These are phyloP conservation scores for Thermothelomyces thermophilus DNA, from an alignment of 2,329 filamentous ascomycete species.

Conservation along the genomic window DNA sequence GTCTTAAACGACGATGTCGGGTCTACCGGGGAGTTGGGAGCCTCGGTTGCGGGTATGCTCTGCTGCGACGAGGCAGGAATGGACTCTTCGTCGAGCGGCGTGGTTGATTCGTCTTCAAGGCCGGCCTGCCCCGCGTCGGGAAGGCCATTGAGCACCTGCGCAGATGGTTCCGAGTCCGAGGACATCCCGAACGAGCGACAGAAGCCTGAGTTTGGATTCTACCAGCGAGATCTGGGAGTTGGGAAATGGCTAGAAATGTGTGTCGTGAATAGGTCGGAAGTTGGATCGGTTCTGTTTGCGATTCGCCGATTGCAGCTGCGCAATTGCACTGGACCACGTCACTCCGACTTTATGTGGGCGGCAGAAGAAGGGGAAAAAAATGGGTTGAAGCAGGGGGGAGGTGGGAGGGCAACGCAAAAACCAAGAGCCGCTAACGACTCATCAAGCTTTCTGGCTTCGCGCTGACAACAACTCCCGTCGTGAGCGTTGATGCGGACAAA, in stretches of 20 bases:
- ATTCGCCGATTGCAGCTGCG: conserved; percentile 1
- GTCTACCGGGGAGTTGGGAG: conserved; percentile 47
- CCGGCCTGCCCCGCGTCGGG: conserved; percentile 19
- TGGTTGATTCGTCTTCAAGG: conserved; percentile 30
- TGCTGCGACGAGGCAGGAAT: conserved; percentile 40
- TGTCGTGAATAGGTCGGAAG: not conserved
- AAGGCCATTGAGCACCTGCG: conserved; percentile 29
- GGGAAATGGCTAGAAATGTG: not conserved
- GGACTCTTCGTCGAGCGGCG: conserved; percentile 27
- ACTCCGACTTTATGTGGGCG: conserved; percentile 11
- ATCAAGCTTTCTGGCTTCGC: conserved; percentile 3
- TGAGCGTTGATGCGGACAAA: not conserved
- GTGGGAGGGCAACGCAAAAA: not conserved
- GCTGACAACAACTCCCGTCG: not conserved
- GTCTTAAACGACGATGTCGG: conserved; percentile 43
- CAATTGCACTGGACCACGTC: conserved; percentile 19
- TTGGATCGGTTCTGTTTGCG: not conserved
- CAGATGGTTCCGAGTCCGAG: conserved; percentile 31
- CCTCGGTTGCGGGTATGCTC: conserved; percentile 53
- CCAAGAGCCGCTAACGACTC: not conserved
- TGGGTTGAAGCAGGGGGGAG: not conserved
- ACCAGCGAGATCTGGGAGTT: not conserved
- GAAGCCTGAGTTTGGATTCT: not conserved
- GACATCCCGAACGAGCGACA: conserved; percentile 11
- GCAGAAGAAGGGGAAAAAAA: not conserved